Evolutionary conservation across 2,329 filamentous ascomycete species (phyloP), one percentile per base, ranked within the genome.

Genomic region (Geosmithia putterillii): DNA sequence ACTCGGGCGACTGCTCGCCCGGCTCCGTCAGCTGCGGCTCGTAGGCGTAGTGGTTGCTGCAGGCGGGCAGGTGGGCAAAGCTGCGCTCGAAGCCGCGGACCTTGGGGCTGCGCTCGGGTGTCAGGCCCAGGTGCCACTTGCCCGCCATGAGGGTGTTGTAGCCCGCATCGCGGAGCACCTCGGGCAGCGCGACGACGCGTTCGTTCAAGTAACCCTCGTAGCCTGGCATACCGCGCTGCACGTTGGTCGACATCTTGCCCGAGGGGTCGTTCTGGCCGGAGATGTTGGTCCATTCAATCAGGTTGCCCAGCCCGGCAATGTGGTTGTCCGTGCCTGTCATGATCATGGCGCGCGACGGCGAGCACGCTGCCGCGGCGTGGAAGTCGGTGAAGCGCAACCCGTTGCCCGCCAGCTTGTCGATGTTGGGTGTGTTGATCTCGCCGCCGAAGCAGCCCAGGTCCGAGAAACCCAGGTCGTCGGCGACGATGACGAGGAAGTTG

Each of bases 141-240:
- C 77, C 76, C 5, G 72, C 62, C 69, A 81, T 77, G 5, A 77
- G 49, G 1, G 76, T 81, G 41, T 70, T 64, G 52, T 81, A 81
- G 14, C 76, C 76, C 0, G 62, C 67, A 47, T 79, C 76, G 4
- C 63, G 67, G 5, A 81, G 62, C 2, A 81, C 52, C 53, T 81
- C 76, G 2, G 75, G 73, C 14, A 80, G 57, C 6, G 75, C 69
- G 1, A 64, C 77, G 2, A 81, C 76, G 1, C 66, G 62, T 48
- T 75, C 69, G 45, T 81, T 81, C 28, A 81, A 61, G 49, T 80
- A 81, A 0, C 77, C 76, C 53, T 81, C 76, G 46, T 81, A 77
- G 0, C 76, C 76, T 0, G 75, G 75, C 60, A 70, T 68, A 10
- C 69, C 76, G 32, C 73, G 63, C 51, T 78, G 73, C 0, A 70